Evolutionary conservation across 345 rosid genomes (phyloP).

Genomic region (Crucihimalaya himalaica): DNA sequence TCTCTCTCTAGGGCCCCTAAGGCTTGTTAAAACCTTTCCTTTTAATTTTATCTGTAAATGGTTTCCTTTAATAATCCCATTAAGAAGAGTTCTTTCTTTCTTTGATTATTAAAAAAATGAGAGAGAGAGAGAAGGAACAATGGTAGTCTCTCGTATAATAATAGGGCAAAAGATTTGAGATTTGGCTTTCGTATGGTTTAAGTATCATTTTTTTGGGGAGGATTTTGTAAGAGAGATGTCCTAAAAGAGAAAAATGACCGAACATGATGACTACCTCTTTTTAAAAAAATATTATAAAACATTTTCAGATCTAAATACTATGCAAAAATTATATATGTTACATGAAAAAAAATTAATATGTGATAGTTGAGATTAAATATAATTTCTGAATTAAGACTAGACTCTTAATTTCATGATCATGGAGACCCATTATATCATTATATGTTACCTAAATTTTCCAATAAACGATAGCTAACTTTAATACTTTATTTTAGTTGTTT

Average conservation of each 20-base stretch:
- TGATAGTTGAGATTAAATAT: neutral
- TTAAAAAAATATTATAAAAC: neutral
- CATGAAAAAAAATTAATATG: too few relatives aligned
- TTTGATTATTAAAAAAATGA: conserved; percentile 14
- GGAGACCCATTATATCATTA: conserved; percentile 30
- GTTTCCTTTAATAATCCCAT: conserved; percentile 30
- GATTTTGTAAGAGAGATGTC: conserved; percentile 33
- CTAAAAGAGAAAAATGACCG: conserved; percentile 46
- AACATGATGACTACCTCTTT: conserved; percentile 42
- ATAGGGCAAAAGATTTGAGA: conserved; percentile 28
- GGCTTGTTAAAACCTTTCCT: conserved; percentile 59
- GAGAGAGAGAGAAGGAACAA: conserved; percentile 47
- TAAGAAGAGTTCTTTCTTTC: conserved; percentile 44
- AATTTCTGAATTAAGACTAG: neutral
- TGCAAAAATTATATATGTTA: too few relatives aligned
- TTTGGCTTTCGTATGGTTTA: conserved; percentile 28
- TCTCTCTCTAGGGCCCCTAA: conserved; percentile 38
- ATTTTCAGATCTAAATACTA: neutral
- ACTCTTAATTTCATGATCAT: conserved; percentile 17
- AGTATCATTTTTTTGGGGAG: neutral
- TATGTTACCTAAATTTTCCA: conserved; percentile 17
- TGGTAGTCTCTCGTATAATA: conserved; percentile 40
- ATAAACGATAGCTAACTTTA: neutral
- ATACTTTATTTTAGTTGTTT: neutral
- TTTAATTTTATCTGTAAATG: conserved; percentile 39